Evolutionary conservation across 345 rosid genomes (phyloP).

Genomic region (Citrus maxima): DNA sequence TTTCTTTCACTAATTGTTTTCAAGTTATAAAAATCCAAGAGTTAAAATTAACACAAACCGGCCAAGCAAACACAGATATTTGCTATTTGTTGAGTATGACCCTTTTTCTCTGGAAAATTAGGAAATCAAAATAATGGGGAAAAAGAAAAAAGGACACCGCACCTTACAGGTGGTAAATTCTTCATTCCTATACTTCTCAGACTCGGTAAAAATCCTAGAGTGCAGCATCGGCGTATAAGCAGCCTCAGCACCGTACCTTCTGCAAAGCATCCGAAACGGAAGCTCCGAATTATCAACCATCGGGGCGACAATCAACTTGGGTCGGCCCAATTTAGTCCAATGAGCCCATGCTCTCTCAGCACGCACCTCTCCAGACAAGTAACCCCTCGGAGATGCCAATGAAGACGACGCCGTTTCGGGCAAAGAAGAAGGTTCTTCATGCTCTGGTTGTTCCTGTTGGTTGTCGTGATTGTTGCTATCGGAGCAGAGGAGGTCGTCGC

Average conservation of each 20-base stretch:
- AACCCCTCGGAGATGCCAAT: conserved; percentile 28
- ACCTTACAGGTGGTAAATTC: conserved; percentile 95
- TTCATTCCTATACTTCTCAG: conserved; percentile 64
- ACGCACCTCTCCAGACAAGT: conserved; percentile 37
- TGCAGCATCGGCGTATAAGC: conserved; percentile 97
- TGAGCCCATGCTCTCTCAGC: conserved; percentile 82
- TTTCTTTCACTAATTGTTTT: not conserved
- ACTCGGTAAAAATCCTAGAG: conserved; percentile 78
- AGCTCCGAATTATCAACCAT: conserved; percentile 99
- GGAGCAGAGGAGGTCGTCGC: conserved; percentile 41
- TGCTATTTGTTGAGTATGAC: too few species aligned
- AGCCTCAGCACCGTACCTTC: conserved; percentile 87
- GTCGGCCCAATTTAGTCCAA: conserved; percentile 74
- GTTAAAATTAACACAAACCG: not conserved
- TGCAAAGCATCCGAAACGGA: conserved; percentile 90
- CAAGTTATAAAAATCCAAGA: not conserved
- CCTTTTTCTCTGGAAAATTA: too few species aligned
- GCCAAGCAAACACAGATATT: not conserved
- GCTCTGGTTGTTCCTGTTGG: not conserved
- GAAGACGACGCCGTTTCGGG: conserved; percentile 10
- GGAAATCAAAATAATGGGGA: too few species aligned
- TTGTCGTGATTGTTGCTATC: conserved; percentile 12
- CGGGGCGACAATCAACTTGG: conserved; percentile 83
- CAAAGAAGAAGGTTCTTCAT: conserved; percentile 11
- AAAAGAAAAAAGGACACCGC: not conserved